These are phyloP conservation scores for Phytophthora pluvialis DNA, from an alignment of 352 stramenopile genomes.

Conservation along the genomic window DNA sequence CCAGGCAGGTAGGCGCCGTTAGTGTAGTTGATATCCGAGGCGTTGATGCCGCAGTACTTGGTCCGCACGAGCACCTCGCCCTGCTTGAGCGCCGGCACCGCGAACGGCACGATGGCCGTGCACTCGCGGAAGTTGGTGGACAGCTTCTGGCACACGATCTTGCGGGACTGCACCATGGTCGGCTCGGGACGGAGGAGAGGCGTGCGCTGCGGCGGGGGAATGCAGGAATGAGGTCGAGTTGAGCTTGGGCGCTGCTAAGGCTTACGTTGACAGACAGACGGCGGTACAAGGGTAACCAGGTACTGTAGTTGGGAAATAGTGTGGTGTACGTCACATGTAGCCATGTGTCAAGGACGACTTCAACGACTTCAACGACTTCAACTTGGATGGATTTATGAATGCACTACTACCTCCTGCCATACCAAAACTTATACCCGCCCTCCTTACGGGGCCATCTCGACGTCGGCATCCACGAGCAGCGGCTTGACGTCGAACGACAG, in stretches of 20 bases:
- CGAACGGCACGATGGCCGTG: slow-evolving; percentile 65
- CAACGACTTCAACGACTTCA: background rate
- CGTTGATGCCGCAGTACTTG: slow-evolving; percentile 68
- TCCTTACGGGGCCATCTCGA: slow-evolving; percentile 38
- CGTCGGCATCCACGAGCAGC: slow-evolving; percentile 40
- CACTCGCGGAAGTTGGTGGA: slow-evolving; percentile 84
- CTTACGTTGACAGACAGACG: slow-evolving; percentile 18
- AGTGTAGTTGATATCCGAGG: slow-evolving; percentile 65
- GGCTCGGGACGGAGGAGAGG: slow-evolving; percentile 3
- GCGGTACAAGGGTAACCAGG: slow-evolving; percentile 5
- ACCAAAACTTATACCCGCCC: background rate
- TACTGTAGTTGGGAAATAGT: background rate
- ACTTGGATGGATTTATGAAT: no score
- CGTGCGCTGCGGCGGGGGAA: slow-evolving; percentile 10
- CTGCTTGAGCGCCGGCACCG: slow-evolving; percentile 45
- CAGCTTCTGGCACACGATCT: slow-evolving; percentile 83
- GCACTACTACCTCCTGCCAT: no score
- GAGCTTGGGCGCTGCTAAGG: slow-evolving; percentile 10
- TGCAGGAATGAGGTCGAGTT: slow-evolving; percentile 18
- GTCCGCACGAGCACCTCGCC: slow-evolving; percentile 60
- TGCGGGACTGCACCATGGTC: slow-evolving; percentile 62
- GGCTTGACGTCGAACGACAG: slow-evolving; percentile 58
- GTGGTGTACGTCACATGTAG: slow-evolving; percentile 12
- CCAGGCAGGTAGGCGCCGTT: slow-evolving; percentile 53
- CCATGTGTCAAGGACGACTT: slow-evolving; percentile 14